Evolutionary conservation across 345 rosid genomes (phyloP).

Genomic region (Arabis alpina): DNA sequence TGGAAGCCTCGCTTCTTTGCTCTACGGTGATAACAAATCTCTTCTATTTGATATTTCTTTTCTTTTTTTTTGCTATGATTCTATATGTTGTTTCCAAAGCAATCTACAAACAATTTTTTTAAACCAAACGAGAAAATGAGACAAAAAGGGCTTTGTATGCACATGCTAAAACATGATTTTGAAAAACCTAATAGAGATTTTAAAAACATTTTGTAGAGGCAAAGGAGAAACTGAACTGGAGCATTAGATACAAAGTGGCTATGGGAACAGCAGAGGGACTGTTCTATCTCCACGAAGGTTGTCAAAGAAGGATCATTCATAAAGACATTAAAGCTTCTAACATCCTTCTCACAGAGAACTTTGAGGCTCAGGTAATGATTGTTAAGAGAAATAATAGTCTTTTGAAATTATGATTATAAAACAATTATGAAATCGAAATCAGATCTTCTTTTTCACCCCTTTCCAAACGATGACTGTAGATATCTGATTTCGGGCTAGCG

Average conservation of each 20-base stretch:
- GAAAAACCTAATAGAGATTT: background rate
- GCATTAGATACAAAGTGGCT: slow-evolving; percentile 69
- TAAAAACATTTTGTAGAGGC: slow-evolving; percentile 48
- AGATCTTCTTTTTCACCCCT: background rate
- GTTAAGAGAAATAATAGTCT: background rate
- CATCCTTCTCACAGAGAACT: slow-evolving; percentile 81
- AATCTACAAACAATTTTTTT: too few relatives aligned
- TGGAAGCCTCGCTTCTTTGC: slow-evolving; percentile 84
- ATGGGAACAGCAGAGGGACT: slow-evolving; percentile 85
- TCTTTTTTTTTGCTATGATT: too few relatives aligned
- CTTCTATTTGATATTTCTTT: background rate
- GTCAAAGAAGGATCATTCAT: slow-evolving; percentile 92
- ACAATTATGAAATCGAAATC: background rate
- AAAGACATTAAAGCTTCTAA: slow-evolving; percentile 94
- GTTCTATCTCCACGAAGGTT: slow-evolving; percentile 81
- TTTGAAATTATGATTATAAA: background rate
- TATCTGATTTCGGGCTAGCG: slow-evolving; percentile 96
- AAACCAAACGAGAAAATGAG: too few relatives aligned
- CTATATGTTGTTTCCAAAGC: too few relatives aligned
- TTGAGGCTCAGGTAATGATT: slow-evolving; percentile 71
- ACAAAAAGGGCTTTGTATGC: too few relatives aligned
- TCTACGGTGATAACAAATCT: slow-evolving; percentile 61
- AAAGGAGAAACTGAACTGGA: slow-evolving; percentile 68
- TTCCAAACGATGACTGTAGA: slow-evolving; percentile 50
- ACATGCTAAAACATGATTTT: too few relatives aligned